Base-by-base conservation (phyloP, 441 rosid species). In the Lepidium campestre region DNA sequence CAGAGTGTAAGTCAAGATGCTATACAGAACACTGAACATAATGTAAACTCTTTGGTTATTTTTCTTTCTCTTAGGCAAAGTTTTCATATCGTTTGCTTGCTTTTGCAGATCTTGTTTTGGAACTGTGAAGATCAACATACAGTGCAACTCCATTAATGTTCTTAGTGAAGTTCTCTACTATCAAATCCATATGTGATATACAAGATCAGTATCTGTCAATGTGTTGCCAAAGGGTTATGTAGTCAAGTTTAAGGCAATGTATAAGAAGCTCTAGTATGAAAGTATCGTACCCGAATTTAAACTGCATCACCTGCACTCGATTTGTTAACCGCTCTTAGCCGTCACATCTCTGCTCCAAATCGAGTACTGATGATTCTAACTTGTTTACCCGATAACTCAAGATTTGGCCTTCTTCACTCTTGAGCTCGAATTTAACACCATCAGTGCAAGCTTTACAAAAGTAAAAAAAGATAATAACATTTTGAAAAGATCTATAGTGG, bases 41-140 rank as follows among this genome's bases (percentile, higher is more conserved):
- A 49, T 17, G 19, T 19, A 32, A 6, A 70, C 63, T 12, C 7
- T 25, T 20, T 14, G 41, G 1, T 36, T 14, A n/a, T 20, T 20
- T 8, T 22, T 2, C 3, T 11, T 31, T 32, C 25, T 20, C 7
- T 65, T 19, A 18, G 12, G 27, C 19, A 32, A 13, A 25, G 20
- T 20, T 29, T 37, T 54, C 47, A 36, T 29, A n/a, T 27, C 17
- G 25, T 42, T 50, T 41, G 19, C 32, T 73, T 66, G 32, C 29
- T 15, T 73, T 50, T 42, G 62, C 72, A 73, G 77, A 53, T 53
- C 54, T 67, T 61, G 73, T 60, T 44, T 22, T 73, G 23, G 77
- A 73, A 48, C 58, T 73, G 17, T 67, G 73, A 73, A 54, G 69
- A 55, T 39, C 67, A 50, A 34, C 19, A 66, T 23, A 46, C 25